These are phyloP conservation scores for Clarkia xantiana DNA, from an alignment of 345 rosid genomes.

Conservation along the genomic window DNA sequence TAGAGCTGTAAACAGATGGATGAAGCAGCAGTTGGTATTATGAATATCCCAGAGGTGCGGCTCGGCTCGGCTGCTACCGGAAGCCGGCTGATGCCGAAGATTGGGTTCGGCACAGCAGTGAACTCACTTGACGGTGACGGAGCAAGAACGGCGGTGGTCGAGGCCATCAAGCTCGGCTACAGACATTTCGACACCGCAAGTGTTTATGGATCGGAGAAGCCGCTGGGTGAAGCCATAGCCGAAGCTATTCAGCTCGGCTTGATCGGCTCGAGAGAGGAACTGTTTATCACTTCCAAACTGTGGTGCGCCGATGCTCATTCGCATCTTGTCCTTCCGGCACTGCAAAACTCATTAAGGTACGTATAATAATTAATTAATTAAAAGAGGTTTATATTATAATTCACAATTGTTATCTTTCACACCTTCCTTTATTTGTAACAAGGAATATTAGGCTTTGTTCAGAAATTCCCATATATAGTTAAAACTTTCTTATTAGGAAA, in stretches of 20 bases:
- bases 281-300: slow-evolving; percentile 47
- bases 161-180: slow-evolving; percentile 28
- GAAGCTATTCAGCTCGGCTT: slow-evolving; percentile 31
- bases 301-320: slow-evolving; percentile 46
- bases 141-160: slow-evolving; percentile 17
- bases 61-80: slow-evolving; percentile 5
- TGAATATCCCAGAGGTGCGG: no score
- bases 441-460: no score
- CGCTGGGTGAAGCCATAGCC: slow-evolving; percentile 27
- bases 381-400: no score
- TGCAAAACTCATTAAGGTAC: slow-evolving; percentile 30
- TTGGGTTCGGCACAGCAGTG: slow-evolving; percentile 24
- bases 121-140: slow-evolving; percentile 10
- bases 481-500: no score
- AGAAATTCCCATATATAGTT: no score
- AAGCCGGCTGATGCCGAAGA: slow-evolving; percentile 14
- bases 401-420: no score
- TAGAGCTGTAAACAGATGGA: no score
- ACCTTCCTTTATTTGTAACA: no score
- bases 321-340: slow-evolving; percentile 33
- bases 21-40: no score
- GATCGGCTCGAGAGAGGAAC: slow-evolving; percentile 31
- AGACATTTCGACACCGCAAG: slow-evolving; percentile 36
- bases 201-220: slow-evolving; percentile 23
- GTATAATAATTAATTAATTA: background rate